Conservation (phyloP, 2,329 filamentous ascomycete species). For the Magnaporthiopsis rhizophila region DNA sequence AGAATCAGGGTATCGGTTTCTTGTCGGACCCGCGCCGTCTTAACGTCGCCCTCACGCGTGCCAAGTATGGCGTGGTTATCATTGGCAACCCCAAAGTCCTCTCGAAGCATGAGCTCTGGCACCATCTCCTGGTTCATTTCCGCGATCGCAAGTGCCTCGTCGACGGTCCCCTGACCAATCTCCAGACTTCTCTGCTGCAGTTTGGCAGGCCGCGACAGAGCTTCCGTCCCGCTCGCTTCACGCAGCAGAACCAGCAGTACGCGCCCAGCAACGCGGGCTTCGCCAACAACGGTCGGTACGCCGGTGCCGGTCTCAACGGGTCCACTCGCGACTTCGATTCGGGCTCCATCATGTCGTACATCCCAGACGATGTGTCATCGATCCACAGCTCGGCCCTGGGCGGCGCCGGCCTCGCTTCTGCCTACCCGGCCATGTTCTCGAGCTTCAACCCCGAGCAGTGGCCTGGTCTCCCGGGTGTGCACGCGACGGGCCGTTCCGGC, state of each 20-base stretch:
- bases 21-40: slow-evolving; percentile 94
- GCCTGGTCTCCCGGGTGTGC: slow-evolving; percentile 64
- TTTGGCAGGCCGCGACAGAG: slow-evolving; percentile 90
- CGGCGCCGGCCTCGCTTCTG: slow-evolving; percentile 69
- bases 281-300: slow-evolving; percentile 29
- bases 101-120: slow-evolving; percentile 96
- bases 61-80: slow-evolving; percentile 93
- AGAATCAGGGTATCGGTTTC: slow-evolving; percentile 98
- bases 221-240: slow-evolving; percentile 83
- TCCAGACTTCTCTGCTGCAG: slow-evolving; percentile 92
- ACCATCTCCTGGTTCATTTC: slow-evolving; percentile 89
- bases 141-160: slow-evolving; percentile 95
- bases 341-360: slow-evolving; percentile 87
- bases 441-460: slow-evolving; percentile 82
- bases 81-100: slow-evolving; percentile 96
- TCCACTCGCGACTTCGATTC: slow-evolving; percentile 57
- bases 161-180: slow-evolving; percentile 86
- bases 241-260: slow-evolving; percentile 44
- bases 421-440: slow-evolving; percentile 93
- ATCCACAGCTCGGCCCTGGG: slow-evolving; percentile 88
- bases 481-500: slow-evolving; percentile 42
- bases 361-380: slow-evolving; percentile 93
- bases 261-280: slow-evolving; percentile 10
- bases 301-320: slow-evolving; percentile 27
- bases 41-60: slow-evolving; percentile 93